Evolutionary conservation across 2,329 filamentous ascomycete species (phyloP).

Genomic region (Apiospora malaysiana): DNA sequence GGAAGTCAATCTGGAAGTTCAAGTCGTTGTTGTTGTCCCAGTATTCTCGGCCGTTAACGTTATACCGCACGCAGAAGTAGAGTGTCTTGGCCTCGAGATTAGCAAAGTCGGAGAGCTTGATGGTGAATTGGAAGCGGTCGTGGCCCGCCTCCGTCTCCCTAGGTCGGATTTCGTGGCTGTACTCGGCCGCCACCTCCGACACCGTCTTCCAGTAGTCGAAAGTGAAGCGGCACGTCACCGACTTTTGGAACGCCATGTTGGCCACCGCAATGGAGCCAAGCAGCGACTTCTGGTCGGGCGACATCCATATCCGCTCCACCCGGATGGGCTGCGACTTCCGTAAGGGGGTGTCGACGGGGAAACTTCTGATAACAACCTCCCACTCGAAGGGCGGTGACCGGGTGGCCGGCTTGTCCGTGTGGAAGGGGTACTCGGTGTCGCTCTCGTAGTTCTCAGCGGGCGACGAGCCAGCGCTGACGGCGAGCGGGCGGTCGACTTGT

Average conservation of each 20-base stretch:
- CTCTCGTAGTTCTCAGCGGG: constrained; percentile 88
- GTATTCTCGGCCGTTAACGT: constrained; percentile 80
- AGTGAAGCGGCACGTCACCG: constrained; percentile 90
- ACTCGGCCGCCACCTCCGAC: constrained; percentile 92
- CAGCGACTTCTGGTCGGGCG: constrained; percentile 83
- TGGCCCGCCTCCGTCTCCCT: constrained; percentile 70
- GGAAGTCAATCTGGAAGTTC: constrained; percentile 96
- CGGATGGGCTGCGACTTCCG: constrained; percentile 73
- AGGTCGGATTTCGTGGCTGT: constrained; percentile 75
- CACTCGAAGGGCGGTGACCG: constrained; percentile 72
- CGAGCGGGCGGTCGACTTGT: constrained; percentile 91
- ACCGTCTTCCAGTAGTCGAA: constrained; percentile 99
- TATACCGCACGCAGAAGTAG: constrained; percentile 90
- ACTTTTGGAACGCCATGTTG: constrained; percentile 89
- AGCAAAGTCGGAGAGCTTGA: constrained; percentile 88
- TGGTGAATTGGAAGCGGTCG: constrained; percentile 92
- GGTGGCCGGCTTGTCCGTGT: constrained; percentile 44
- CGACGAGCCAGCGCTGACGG: constrained; percentile 92
- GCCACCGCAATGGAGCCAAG: constrained; percentile 83
- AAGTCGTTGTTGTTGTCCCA: constrained; percentile 92
- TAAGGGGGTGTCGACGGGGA: constrained; percentile 70
- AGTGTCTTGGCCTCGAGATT: constrained; percentile 93
- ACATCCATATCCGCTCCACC: constrained; percentile 86
- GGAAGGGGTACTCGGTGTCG: constrained; percentile 89
- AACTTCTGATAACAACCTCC: constrained; percentile 87